phyloP scores from a whole-genome alignment of 139 green algal genomes.

The Micromonas pusilla region DNA sequence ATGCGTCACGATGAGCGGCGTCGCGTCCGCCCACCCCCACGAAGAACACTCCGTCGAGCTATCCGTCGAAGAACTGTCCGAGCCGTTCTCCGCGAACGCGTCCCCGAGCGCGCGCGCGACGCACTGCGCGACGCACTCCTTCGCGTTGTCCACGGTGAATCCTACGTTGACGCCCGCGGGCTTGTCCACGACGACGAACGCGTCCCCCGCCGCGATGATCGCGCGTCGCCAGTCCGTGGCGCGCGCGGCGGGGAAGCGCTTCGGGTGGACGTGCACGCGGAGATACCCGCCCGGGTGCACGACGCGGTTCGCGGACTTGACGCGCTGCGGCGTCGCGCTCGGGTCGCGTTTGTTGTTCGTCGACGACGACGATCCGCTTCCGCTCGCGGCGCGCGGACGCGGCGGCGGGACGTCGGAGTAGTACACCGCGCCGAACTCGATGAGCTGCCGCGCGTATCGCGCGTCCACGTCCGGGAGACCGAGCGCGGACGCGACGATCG shows the following conservation, averaged over 20 bases:
- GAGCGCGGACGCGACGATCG: not conserved
- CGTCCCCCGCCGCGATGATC: not conserved
- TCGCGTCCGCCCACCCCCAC: too few relatives aligned
- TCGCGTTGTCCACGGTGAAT: conserved; percentile 12
- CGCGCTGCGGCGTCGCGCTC: too few relatives aligned
- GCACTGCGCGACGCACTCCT: not conserved
- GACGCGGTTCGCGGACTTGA: not conserved
- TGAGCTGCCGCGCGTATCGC: not conserved
- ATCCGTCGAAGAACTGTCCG: too few relatives aligned
- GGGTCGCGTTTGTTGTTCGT: too few relatives aligned
- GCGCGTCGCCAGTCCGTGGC: not conserved
- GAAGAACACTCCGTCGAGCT: not conserved
- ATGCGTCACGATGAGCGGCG: conserved; percentile 9
- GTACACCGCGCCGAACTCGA: conserved; percentile 16
- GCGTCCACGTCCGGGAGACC: not conserved
- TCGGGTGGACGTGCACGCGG: not conserved
- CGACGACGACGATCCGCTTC: too few relatives aligned
- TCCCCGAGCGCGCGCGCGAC: not conserved
- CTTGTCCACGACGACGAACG: conserved; percentile 28
- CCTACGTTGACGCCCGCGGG: not conserved
- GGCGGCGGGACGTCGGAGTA: not conserved
- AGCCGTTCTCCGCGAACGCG: too few relatives aligned
- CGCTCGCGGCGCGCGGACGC: too few relatives aligned
- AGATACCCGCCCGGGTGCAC: not conserved
- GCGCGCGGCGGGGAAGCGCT: not conserved